Evolutionary conservation across 805 yeast genomes (phyloP), one percentile per base, ranked within the genome.

Genomic region (Suhomyces tanzawaensis): DNA sequence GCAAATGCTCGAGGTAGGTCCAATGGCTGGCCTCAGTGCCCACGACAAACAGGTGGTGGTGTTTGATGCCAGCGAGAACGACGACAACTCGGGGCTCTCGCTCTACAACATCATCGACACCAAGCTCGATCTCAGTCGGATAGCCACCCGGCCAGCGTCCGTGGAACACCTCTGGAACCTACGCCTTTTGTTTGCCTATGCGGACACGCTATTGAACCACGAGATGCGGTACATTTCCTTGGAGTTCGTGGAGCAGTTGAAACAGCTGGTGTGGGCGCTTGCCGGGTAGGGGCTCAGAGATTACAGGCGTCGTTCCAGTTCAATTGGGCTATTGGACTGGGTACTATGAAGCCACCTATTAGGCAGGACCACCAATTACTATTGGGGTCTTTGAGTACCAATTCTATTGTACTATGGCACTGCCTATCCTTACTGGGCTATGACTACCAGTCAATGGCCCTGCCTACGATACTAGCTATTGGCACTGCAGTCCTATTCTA

Each of bases 121-220:
- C 45, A 77, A 79, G 50, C 52, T 77, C 16, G 82, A 81, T 45
- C 56, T 82, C 19, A 58, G 58, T 19, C 52, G 53, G 2, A 57
- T 74, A 49, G 77, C 77, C 1, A 40, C 41, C 3, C 46, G 49
- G 1, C 82, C 83, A 0, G 36, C 43, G 9, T 52, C 58, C 1
- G 46, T 67, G 3, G 82, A 81, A 33, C 85, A 82, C 38, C 57
- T 83, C 37, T 77, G 85, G 81, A 81, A 79, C 47, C 57, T 83
- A 41, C 74, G 74, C 42, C 54, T 84, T 34, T 57, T 84, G 7
- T 80, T 84, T 60, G 74, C 80, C 12, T 84, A 69, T 59, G 70
- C 76, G 28, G 86, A 82, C 39, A 58, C 62, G 34, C 45, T 61
- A 17, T 41, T 66, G 26, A 49, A 49, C 11, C 62, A 59, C 22